These are phyloP conservation scores for Dipodascus albidus DNA, from an alignment of 805 yeast genomes.

Conservation along the genomic window DNA sequence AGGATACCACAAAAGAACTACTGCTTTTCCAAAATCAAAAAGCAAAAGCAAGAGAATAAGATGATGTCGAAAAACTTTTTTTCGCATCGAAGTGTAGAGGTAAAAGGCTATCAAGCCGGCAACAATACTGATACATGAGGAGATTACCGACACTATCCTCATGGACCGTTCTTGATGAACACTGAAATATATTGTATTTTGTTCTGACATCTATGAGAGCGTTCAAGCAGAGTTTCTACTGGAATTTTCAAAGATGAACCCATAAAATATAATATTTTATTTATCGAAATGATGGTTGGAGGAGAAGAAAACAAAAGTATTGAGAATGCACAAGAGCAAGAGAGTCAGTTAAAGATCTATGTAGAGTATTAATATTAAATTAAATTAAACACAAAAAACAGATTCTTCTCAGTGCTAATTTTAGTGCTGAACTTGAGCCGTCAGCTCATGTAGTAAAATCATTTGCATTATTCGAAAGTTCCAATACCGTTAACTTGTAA, in stretches of 20 bases:
- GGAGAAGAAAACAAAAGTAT: background rate
- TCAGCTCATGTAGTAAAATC: background rate
- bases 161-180: background rate
- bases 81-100: slow-evolving; percentile 24
- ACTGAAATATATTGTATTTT: background rate
- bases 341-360: too few species aligned
- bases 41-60: slow-evolving; percentile 51
- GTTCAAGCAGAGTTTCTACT: background rate
- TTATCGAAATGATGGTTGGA: too few species aligned
- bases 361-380: background rate
- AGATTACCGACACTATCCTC: slow-evolving; percentile 35
- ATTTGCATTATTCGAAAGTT: background rate
- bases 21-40: slow-evolving; percentile 65
- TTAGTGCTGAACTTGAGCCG: too few species aligned
- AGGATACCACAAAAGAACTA: slow-evolving; percentile 59
- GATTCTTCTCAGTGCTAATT: too few species aligned
- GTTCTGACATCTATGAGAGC: background rate
- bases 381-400: too few species aligned
- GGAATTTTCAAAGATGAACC: background rate
- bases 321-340: too few species aligned
- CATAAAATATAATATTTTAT: too few species aligned
- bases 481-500: too few species aligned
- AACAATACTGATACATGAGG: slow-evolving; percentile 38
- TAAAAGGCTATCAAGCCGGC: slow-evolving; percentile 53
- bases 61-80: slow-evolving; percentile 26